These are phyloP conservation scores for Acanthamoeba royreba DNA, from an alignment of 208 protist species.

Conservation along the genomic window DNA sequence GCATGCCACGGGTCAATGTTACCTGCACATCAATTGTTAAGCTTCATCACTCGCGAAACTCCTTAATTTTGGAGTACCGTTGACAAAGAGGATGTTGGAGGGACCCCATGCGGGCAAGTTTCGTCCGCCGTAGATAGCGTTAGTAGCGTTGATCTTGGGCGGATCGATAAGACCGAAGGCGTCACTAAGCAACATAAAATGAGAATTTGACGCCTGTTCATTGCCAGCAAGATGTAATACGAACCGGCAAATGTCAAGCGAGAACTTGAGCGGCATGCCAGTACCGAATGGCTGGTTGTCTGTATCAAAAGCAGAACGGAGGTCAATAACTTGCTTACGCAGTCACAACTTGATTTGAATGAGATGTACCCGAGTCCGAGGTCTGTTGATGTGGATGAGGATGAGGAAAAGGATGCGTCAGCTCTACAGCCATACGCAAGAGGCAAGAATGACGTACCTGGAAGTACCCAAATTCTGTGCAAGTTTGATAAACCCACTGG, in stretches of 20 bases:
- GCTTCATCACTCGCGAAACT: too few relatives aligned
- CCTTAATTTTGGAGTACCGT: background rate
- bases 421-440: too few relatives aligned
- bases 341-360: background rate
- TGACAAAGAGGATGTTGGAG: conserved; percentile 51
- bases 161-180: conserved; percentile 24
- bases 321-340: background rate
- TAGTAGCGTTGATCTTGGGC: conserved; percentile 7
- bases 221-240: too few relatives aligned
- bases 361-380: too few relatives aligned
- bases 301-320: background rate
- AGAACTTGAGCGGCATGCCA: conserved; percentile 1
- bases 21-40: too few relatives aligned
- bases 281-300: background rate
- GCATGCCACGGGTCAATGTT: conserved; percentile 50
- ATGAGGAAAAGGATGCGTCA: too few relatives aligned
- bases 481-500: conserved; percentile 42
- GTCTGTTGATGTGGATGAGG: too few relatives aligned
- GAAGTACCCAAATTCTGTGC: conserved; percentile 54
- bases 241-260: background rate
- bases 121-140: background rate
- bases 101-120: background rate
- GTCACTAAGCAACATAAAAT: too few relatives aligned
- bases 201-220: too few relatives aligned
- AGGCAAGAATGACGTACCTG: too few relatives aligned